phyloP scores from a whole-genome alignment of 805 yeast species.

The Candida tallmaniae region DNA sequence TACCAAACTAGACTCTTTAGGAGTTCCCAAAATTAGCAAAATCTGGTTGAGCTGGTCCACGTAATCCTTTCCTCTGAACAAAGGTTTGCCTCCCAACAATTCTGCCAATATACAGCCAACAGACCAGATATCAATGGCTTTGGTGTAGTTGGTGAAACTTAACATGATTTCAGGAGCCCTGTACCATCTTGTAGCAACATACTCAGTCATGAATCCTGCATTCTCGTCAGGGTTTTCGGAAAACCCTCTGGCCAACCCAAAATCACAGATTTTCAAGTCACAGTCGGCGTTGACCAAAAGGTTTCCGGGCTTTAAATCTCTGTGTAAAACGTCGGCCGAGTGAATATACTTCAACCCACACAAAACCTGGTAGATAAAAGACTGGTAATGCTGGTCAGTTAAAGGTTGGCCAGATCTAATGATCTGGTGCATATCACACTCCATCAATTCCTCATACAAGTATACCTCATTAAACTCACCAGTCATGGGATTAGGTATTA shows the following conservation, averaged over 20 bases:
- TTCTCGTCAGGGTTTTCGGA: conserved; percentile 77
- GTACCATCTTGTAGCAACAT: conserved; percentile 98
- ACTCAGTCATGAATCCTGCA: conserved; percentile 93
- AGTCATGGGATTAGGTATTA: conserved; percentile 59
- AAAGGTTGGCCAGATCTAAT: conserved; percentile 90
- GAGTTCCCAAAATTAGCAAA: conserved; percentile 85
- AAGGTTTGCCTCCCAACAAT: conserved; percentile 82
- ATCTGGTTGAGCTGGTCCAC: conserved; percentile 93
- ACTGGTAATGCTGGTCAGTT: conserved; percentile 93
- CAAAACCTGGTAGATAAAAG: conserved; percentile 84
- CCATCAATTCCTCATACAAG: conserved; percentile 95
- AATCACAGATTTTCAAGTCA: conserved; percentile 93
- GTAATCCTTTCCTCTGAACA: conserved; percentile 93
- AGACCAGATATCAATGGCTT: conserved; percentile 97
- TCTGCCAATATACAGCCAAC: conserved; percentile 97
- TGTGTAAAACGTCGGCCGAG: conserved; percentile 86
- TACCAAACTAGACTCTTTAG: conserved; percentile 48
- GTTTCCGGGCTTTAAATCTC: conserved; percentile 94
- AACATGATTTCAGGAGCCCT: conserved; percentile 98
- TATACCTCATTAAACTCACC: conserved; percentile 86
- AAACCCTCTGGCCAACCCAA: conserved; percentile 92
- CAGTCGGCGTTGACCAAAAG: conserved; percentile 92
- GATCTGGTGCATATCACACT: conserved; percentile 97
- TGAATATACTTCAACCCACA: conserved; percentile 90
- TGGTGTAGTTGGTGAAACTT: conserved; percentile 89